Evolutionary conservation across 257 asterid genomes (phyloP), one percentile per base, ranked within the genome.

Genomic region (Craterostigma plantagineum): DNA sequence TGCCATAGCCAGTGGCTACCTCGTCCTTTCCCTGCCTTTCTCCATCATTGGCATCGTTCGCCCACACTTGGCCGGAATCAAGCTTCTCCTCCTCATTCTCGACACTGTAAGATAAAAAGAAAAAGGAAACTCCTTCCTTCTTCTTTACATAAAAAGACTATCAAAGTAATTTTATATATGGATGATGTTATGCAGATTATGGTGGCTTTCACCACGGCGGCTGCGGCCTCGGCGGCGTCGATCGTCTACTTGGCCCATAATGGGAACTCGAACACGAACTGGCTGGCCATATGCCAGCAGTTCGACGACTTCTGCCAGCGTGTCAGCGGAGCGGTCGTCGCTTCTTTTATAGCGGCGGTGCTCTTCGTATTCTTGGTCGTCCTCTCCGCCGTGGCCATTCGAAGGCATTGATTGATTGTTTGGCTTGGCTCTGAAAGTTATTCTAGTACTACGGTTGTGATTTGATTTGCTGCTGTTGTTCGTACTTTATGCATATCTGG

Each of bases 211-310:
- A 58, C 69, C 7, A 58, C 63, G 11, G 72, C 69, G 16, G 76
- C 72, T 3, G 76, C 72, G 4, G 58, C 67, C 0, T 63, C 76
- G 9, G 64, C 76, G 11, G 72, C 76, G 8, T 68, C 76, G 11
- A 64, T 69, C 1, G 76, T 69, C 17, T 69, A 69, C 69, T 51
- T 64, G 11, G 72, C 76, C 16, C 72, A 69, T 58, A 69, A 64
- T 14, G 76, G 76, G 7, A 69, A 64, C 38, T 39, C 69, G 11
- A 64, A 40, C 52, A 58, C 66, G 8, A 69, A 64, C 55, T 69
- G 72, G 77, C 18, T 68, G 14, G 76, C 76, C 3, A 68, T 68
- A 18, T 68, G 76, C 48, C 60, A 57, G 14, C 70, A 64, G 52
- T 69, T 57, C 69, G 46, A 4, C 23, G 72, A 69, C 43, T 69